Evolutionary conservation across 2,329 filamentous ascomycete species (phyloP), one percentile per base, ranked within the genome.

Genomic region (Calonectria henricotiae): DNA sequence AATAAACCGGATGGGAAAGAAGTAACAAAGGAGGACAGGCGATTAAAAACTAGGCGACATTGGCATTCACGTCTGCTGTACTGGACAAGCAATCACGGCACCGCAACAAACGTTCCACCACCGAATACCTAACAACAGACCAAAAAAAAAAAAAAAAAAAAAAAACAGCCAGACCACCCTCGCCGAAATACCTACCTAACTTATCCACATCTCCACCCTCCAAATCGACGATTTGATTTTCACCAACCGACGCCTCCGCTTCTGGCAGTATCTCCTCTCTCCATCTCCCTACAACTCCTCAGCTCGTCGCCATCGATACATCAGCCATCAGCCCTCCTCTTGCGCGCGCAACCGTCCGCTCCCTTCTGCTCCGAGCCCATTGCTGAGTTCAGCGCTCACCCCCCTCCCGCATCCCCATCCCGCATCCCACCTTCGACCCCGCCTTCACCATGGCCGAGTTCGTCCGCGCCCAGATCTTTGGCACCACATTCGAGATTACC

Each of bases 401-500:
- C 51, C 49, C 30, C 27, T 37, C 49, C 51, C 64, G 23, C 51
- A 41, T 68, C 62, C 58, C 37, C 65, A 30, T 30, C 27, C 27
- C 27, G 20, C 27, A 67, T 63, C 64, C 65, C 54, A 30, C 63
- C 65, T 62, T 67, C 61, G 46, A 64, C 65, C 71, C 54, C 71
- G 64, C 72, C 72, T 77, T 82, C 90, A 92, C 82, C 83, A 98
- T 99, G 96, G 96, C 96, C 84, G 96, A 99, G 89, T 99, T 99
- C 85, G 94, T 99, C 82, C 94, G 96, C 86, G 95, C 96, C 82
- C 96, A 98, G 89, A 98, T 99, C 84, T 99, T 99, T 82, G 96
- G 96, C 83, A 99, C 96, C 73, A 98, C 96, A 79, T 99, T 99
- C 83, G 96, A 99, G 90, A 98, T 98, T 86, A 99, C 96, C 78